These are phyloP conservation scores for Xylaria scruposa DNA, from an alignment of 495 filamentous ascomycete genomes.

Conservation along the genomic window DNA sequence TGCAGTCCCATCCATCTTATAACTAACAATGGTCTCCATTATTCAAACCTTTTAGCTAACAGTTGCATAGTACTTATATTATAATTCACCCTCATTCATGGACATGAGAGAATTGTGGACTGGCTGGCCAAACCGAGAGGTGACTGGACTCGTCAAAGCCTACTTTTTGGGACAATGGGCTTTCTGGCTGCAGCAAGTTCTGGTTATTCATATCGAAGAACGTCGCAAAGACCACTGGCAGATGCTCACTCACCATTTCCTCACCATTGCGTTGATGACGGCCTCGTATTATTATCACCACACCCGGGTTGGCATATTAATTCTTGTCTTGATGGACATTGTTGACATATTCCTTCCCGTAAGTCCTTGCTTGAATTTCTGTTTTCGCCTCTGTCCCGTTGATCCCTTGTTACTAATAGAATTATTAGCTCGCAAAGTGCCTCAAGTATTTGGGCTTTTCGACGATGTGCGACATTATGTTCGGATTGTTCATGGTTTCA, in stretches of 20 bases:
- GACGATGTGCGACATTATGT: conserved; percentile 78
- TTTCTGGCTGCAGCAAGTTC: conserved; percentile 93
- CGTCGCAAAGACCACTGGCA: conserved; percentile 92
- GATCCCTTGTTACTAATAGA: conserved; percentile 29
- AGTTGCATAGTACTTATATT: conserved; percentile 74
- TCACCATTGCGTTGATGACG: conserved; percentile 81
- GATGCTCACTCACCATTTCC: conserved; percentile 94
- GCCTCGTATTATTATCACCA: conserved; percentile 83
- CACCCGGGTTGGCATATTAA: conserved; percentile 85
- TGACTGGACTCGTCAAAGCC: conserved; percentile 78
- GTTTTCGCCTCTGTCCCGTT: background rate
- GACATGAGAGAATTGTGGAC: conserved; percentile 82
- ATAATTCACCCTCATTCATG: conserved; percentile 76
- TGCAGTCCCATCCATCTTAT: background rate
- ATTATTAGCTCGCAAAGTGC: conserved; percentile 83
- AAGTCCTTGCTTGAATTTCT: conserved; percentile 42
- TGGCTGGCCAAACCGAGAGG: conserved; percentile 76
- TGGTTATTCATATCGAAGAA: conserved; percentile 94
- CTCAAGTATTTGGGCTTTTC: conserved; percentile 86
- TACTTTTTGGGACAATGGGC: conserved; percentile 91
- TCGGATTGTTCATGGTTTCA: conserved; percentile 83
- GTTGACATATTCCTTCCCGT: conserved; percentile 90
- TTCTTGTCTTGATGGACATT: conserved; percentile 91
- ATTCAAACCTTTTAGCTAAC: conserved; percentile 33
- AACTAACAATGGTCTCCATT: background rate